These are phyloP conservation scores for Parietaria judaica DNA, from an alignment of 306 rosid genomes.

Conservation along the genomic window DNA sequence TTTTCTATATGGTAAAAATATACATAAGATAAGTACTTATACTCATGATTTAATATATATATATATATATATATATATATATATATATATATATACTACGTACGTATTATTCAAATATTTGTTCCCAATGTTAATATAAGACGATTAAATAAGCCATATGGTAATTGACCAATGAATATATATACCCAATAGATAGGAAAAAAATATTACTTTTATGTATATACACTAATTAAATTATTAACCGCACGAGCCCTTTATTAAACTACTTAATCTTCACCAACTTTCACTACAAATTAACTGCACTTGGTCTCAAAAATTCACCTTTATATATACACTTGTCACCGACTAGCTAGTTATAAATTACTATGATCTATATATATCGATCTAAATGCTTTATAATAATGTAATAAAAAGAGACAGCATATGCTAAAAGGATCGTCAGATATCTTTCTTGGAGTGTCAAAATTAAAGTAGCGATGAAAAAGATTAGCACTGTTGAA, in stretches of 20 bases:
- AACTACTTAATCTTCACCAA: background rate
- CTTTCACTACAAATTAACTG: background rate
- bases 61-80: too few relatives aligned
- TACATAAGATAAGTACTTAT: too few relatives aligned
- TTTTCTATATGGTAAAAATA: too few relatives aligned
- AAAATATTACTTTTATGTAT: too few relatives aligned
- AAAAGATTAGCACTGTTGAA: background rate
- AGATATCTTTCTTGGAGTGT: constrained; percentile 15
- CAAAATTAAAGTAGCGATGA: background rate
- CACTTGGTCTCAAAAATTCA: background rate
- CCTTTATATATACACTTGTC: background rate
- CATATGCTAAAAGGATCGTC: constrained; percentile 16
- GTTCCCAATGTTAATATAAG: too few relatives aligned
- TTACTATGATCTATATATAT: background rate
- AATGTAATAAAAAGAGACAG: background rate
- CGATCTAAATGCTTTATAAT: background rate
- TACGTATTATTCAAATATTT: too few relatives aligned
- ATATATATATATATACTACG: too few relatives aligned
- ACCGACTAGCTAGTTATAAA: background rate
- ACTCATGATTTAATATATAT: too few relatives aligned
- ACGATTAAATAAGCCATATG: too few relatives aligned
- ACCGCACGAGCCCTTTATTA: background rate
- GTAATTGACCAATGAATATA: too few relatives aligned
- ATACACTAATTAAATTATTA: background rate
- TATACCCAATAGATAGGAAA: too few relatives aligned